Evolutionary conservation across 352 stramenopile genomes (phyloP).

Genomic region (Phytopythium aichiense): DNA sequence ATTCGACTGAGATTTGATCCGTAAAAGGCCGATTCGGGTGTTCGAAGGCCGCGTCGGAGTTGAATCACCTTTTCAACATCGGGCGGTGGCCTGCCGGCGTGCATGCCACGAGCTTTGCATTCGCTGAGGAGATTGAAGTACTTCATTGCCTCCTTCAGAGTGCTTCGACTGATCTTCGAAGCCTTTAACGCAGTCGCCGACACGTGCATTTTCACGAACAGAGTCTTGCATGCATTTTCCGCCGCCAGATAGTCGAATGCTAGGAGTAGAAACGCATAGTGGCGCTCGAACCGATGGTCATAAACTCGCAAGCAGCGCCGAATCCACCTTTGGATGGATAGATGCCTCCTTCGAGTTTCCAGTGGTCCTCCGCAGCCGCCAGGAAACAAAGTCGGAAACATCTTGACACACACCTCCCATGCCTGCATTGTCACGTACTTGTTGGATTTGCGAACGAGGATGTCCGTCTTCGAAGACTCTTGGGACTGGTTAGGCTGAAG

Average conservation of each 20-base stretch:
- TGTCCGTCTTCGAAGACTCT: constrained; percentile 8
- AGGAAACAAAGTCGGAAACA: constrained; percentile 22
- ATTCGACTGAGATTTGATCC: constrained; percentile 17
- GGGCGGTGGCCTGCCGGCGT: background rate
- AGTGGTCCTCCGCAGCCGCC: constrained; percentile 18
- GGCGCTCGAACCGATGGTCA: constrained; percentile 15
- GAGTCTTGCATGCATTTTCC: constrained; percentile 8
- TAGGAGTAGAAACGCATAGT: constrained; percentile 24
- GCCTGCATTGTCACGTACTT: constrained; percentile 1
- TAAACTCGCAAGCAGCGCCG: constrained; percentile 10
- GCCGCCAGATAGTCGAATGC: constrained; percentile 17
- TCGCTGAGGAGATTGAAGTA: constrained; percentile 11
- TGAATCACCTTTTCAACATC: constrained; percentile 12
- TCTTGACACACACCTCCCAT: constrained; percentile 11
- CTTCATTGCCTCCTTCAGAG: constrained; percentile 10
- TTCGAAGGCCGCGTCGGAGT: constrained; percentile 14
- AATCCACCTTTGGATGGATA: constrained; percentile 16
- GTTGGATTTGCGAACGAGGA: constrained; percentile 11
- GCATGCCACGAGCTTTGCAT: background rate
- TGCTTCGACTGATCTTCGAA: background rate
- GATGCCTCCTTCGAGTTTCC: constrained; percentile 3
- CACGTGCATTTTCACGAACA: constrained; percentile 19
- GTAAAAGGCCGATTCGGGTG: constrained; percentile 13
- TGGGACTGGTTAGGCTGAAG: background rate
- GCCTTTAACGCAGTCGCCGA: constrained; percentile 9